Evolutionary conservation across 208 protist genomes (phyloP).

Genomic region (Leishmania tarentolae): DNA sequence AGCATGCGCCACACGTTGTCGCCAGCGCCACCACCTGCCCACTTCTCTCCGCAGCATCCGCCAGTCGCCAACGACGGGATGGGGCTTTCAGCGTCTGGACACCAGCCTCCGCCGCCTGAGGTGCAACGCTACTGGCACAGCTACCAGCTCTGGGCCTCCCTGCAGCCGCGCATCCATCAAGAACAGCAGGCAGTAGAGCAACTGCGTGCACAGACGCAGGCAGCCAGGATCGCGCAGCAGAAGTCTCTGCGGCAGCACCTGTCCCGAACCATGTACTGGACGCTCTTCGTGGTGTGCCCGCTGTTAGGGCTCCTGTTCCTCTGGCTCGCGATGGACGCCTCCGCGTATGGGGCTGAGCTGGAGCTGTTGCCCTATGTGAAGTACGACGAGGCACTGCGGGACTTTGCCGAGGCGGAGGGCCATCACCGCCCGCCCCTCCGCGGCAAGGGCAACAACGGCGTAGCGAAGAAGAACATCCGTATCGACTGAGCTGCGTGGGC

Average conservation of each 20-base stretch:
- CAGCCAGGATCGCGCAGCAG: slow-evolving; percentile 17
- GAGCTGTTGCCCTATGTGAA: slow-evolving; percentile 27
- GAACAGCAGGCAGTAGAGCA: slow-evolving; percentile 17
- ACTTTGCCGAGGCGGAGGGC: slow-evolving; percentile 11
- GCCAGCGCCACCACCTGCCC: neutral
- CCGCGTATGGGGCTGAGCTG: slow-evolving; percentile 34
- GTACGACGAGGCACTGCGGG: slow-evolving; percentile 36
- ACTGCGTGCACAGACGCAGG: slow-evolving; percentile 6
- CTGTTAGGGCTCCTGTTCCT: slow-evolving; percentile 31
- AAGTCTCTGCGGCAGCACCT: slow-evolving; percentile 19
- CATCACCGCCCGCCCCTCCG: neutral
- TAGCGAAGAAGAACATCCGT: slow-evolving; percentile 1
- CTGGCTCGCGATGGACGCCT: slow-evolving; percentile 27
- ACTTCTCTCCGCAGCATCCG: neutral
- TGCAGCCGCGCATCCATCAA: slow-evolving; percentile 11
- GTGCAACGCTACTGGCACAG: slow-evolving; percentile 30
- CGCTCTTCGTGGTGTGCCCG: slow-evolving; percentile 33
- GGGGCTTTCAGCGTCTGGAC: neutral
- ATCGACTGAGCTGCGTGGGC: slow-evolving; percentile 3
- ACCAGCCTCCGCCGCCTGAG: slow-evolving; percentile 1
- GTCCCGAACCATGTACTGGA: slow-evolving; percentile 21
- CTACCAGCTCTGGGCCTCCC: slow-evolving; percentile 20
- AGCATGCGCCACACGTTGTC: neutral
- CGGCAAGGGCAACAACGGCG: neutral
- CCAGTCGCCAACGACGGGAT: neutral